Evolutionary conservation across 2,329 filamentous ascomycete species (phyloP), one percentile per base, ranked within the genome.

Genomic region (Exophiala viscosa): DNA sequence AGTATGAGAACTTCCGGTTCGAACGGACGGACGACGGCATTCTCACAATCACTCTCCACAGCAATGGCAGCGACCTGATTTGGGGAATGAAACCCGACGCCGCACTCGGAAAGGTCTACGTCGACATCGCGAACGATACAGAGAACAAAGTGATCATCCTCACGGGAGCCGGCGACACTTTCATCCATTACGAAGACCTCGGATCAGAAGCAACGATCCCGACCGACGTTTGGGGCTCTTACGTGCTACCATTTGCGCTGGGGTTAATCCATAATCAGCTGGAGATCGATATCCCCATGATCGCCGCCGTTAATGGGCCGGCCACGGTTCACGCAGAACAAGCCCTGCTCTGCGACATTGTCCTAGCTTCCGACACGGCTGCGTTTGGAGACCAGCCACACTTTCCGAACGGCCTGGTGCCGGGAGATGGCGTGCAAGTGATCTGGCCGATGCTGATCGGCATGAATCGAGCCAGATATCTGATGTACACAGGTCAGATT

Each of bases 131-230:
- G n/a, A 34, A 45, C 14, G 43, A 45, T 17, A 6, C 15, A 2
- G 43, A 45, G 4, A 45, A 45, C 28, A 34, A 34, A 32, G 28
- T 45, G n/a, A 33, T 45, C 20, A 45, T 45, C 23, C 31, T 45
- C n/a, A 45, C 28, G n/a, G 43, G 43, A 1, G 34, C 18, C 17
- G 43, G 43, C 5, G 11, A 32, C 23, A 33, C 23, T 11, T 45
- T 45, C 28, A 31, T 34, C 8, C 20, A 31, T 7, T n/a, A 34
- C 11, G 13, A 17, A 15, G 43, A 45, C 43, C 43, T 9, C 10
- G 13, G n/a, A 33, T 15, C 43, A 18, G 31, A 10, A 17, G 28
- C 43, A 33, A 45, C 13, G 23, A 15, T 17, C 17, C 34, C 17
- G 28, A 14, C 28, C n/a, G 17, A 8, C 23, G 14, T 23, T 23